phyloP scores from a whole-genome alignment of 176 grass and related monocot species.

The Aechmea fasciata region DNA sequence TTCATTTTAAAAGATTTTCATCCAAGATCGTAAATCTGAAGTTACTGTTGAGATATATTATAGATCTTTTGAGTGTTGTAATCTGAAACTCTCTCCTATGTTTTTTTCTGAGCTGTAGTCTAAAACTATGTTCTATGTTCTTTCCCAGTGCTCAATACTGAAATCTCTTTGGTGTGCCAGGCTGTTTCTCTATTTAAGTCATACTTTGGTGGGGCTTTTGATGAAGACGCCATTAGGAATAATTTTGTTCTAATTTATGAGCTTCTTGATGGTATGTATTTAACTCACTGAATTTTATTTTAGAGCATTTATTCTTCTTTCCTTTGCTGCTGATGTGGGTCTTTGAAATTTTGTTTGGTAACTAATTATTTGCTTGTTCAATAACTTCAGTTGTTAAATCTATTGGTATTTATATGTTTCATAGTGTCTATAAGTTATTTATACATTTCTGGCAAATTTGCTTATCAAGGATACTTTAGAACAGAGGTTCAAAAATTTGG shows the following conservation, averaged over 20 bases:
- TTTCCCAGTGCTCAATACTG: slow-evolving; percentile 1
- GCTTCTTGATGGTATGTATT: slow-evolving; percentile 90
- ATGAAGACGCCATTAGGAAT: slow-evolving; percentile 98
- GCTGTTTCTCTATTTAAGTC: slow-evolving; percentile 95
- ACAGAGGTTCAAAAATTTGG: no score
- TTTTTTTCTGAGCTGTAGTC: background rate
- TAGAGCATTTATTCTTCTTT: slow-evolving; percentile 11
- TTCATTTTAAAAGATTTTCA: no score
- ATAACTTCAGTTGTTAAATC: no score
- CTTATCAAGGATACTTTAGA: no score
- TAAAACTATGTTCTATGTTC: background rate
- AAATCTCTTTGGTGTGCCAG: slow-evolving; percentile 42
- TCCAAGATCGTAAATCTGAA: no score
- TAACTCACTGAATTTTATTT: slow-evolving; percentile 10
- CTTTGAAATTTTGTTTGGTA: background rate
- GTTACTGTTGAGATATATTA: no score
- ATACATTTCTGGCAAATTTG: no score
- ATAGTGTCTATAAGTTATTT: no score
- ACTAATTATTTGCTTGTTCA: background rate
- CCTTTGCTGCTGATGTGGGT: background rate
- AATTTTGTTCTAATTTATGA: slow-evolving; percentile 99
- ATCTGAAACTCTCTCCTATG: no score
- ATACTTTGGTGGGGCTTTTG: slow-evolving; percentile 91
- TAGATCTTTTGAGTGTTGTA: no score
- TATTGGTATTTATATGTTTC: no score